These are phyloP conservation scores for Ascochyta pisi DNA, from an alignment of 2,329 filamentous ascomycete species.

Conservation along the genomic window DNA sequence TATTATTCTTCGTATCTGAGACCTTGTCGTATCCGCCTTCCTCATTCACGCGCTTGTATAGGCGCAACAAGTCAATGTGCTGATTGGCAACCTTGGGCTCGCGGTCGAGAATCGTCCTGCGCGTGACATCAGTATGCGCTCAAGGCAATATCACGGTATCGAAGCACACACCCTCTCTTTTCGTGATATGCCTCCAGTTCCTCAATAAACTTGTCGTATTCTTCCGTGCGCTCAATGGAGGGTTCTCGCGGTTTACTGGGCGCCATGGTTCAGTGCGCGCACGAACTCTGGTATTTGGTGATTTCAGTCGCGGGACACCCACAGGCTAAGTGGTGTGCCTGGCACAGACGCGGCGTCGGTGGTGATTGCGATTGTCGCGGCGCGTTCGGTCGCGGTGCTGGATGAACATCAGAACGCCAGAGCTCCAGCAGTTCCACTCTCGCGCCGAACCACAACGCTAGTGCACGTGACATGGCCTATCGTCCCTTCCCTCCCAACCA, in stretches of 20 bases:
- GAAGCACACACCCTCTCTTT: slow-evolving; percentile 68
- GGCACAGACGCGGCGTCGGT: slow-evolving; percentile 32
- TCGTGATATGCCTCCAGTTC: slow-evolving; percentile 76
- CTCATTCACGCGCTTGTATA: slow-evolving; percentile 78
- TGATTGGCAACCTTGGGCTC: slow-evolving; percentile 82
- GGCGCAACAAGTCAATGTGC: slow-evolving; percentile 76
- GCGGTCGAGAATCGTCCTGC: slow-evolving; percentile 73
- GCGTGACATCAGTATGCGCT: slow-evolving; percentile 31
- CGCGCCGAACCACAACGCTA: slow-evolving; percentile 24
- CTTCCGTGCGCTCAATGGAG: slow-evolving; percentile 60
- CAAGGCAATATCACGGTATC: slow-evolving; percentile 26
- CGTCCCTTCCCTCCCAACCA: slow-evolving; percentile 25
- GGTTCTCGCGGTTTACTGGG: slow-evolving; percentile 52
- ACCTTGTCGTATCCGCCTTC: slow-evolving; percentile 87
- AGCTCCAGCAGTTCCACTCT: slow-evolving; percentile 29
- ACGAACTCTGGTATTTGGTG: slow-evolving; percentile 25
- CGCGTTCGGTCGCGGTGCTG: slow-evolving; percentile 41
- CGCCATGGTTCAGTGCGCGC: slow-evolving; percentile 54
- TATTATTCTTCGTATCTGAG: slow-evolving; percentile 70
- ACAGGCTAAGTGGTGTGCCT: slow-evolving; percentile 27
- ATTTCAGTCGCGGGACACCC: slow-evolving; percentile 29
- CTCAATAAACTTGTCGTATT: slow-evolving; percentile 81
- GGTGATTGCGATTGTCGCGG: slow-evolving; percentile 32
- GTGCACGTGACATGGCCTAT: slow-evolving; percentile 27
- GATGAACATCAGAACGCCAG: slow-evolving; percentile 42